Evolutionary conservation across 1,139 yeast genomes (phyloP).

Genomic region (Taiozyma sp.): DNA sequence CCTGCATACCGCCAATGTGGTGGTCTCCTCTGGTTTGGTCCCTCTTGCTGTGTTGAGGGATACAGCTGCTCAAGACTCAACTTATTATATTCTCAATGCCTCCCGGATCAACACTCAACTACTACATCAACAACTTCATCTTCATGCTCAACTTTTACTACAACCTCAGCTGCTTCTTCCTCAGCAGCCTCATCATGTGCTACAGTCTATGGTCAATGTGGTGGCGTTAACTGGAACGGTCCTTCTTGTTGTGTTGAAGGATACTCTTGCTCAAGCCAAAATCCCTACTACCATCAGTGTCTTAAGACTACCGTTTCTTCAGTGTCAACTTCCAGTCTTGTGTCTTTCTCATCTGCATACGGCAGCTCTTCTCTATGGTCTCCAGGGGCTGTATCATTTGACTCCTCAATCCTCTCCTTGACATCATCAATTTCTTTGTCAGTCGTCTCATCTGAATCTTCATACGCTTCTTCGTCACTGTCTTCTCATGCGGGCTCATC

Average conservation of each 20-base stretch:
- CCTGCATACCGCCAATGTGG: neutral
- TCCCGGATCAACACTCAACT: no score
- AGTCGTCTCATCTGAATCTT: neutral
- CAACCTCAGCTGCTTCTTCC: neutral
- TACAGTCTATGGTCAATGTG: conserved; percentile 17
- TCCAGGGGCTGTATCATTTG: no score
- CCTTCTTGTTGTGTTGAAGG: conserved; percentile 25
- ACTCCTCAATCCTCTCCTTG: no score
- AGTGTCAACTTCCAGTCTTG: no score
- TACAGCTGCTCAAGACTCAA: neutral
- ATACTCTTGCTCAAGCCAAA: conserved; percentile 20
- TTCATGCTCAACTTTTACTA: neutral
- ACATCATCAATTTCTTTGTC: neutral
- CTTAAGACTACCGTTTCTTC: no score
- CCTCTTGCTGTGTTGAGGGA: neutral
- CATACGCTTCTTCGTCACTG: no score
- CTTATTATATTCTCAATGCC: neutral
- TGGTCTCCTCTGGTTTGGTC: neutral
- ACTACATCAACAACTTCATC: neutral
- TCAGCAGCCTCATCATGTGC: neutral
- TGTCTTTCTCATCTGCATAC: no score
- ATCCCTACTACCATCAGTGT: conserved; percentile 10
- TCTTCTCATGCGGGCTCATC: no score
- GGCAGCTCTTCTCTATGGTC: no score
- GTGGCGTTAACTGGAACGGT: conserved; percentile 25